Base-by-base conservation (phyloP, 768 basidiomycete species). In the Tephrocybe sp. region DNA sequence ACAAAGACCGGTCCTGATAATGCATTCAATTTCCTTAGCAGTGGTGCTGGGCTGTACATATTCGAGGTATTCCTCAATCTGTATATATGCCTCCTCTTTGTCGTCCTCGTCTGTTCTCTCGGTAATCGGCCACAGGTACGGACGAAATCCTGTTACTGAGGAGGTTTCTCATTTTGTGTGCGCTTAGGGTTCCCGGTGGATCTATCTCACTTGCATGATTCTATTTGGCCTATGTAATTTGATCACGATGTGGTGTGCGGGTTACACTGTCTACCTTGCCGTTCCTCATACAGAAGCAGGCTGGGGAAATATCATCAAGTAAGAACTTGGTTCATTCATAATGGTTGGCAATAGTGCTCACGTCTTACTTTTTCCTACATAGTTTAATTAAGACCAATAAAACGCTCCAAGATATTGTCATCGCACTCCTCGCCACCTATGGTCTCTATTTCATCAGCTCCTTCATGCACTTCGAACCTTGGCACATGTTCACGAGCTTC, bases 401-500 rank as follows among this genome's bases (percentile, higher is more conserved):
- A 54, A 82, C 90, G 1, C 81, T 95, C 63, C 83, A 87, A 54
- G 87, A 94, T 59, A 94, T 97, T 63, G 82, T 89, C 38, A 83
- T 90, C 52, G 91, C 88, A 45, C 72, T 95, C 51, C 70, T 83
- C 56, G 79, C 84, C 61, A 85, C 92, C 51, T 87, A 89, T 71
- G 79, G 87, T 66, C 77, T 93, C 55, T 98, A 92, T 76, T 78
- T 97, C 62, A 69, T 96, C 61, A 80, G 86, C 52, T 92, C 89
- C 7, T 70, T 96, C 67, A 83, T 98, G 71, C 91, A 95, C 60
- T 69, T 92, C 33, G 95, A 98, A 65, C 95, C 94, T 0, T 96
- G 93, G 92, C 95, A 98, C 77, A 89, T 98, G 83, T 80, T 98
- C 69, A 96, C 95, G 11, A 91, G 85, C 49, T 93, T 95, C 76